Evolutionary conservation across 169 alveolate species (phyloP).

Genomic region (Cytauxzoon felis): DNA sequence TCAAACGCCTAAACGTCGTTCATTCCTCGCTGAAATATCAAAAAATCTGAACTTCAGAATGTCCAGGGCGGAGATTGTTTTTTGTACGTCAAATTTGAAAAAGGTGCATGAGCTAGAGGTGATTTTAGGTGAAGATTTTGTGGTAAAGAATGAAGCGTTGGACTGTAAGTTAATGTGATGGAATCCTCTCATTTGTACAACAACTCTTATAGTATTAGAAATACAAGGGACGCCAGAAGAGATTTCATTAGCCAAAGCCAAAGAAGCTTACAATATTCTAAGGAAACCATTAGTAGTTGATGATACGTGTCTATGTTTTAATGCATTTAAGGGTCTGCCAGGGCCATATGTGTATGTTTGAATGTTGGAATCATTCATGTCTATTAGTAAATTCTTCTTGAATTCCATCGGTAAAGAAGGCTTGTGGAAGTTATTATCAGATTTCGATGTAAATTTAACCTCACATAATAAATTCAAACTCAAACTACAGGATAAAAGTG

Average conservation of each 20-base stretch:
- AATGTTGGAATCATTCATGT: not conserved
- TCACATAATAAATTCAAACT: not conserved
- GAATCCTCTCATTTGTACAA: no score
- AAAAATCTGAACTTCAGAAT: no score
- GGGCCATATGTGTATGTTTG: conserved; percentile 57
- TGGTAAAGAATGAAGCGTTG: conserved; percentile 5
- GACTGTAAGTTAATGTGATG: conserved; percentile 37
- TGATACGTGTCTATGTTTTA: conserved; percentile 38
- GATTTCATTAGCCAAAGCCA: conserved; percentile 20
- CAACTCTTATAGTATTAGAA: conserved; percentile 22
- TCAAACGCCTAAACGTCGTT: no score
- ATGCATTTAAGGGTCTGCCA: conserved; percentile 63
- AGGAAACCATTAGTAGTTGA: conserved; percentile 57
- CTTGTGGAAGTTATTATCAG: conserved; percentile 8
- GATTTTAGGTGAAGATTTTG: conserved; percentile 55
- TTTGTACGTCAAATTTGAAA: conserved; percentile 31
- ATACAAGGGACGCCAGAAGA: conserved; percentile 56
- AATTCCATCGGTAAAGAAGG: conserved; percentile 18
- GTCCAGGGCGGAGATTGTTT: conserved; percentile 7
- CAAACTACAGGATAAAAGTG: conserved; percentile 49
- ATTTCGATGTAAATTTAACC: conserved; percentile 20
- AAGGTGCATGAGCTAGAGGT: conserved; percentile 27
- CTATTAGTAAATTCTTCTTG: conserved; percentile 45
- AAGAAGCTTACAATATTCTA: conserved; percentile 39
- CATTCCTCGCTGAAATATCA: no score